phyloP scores from a whole-genome alignment of 805 yeast genomes.

The Phaffomyces thermotolerans region DNA sequence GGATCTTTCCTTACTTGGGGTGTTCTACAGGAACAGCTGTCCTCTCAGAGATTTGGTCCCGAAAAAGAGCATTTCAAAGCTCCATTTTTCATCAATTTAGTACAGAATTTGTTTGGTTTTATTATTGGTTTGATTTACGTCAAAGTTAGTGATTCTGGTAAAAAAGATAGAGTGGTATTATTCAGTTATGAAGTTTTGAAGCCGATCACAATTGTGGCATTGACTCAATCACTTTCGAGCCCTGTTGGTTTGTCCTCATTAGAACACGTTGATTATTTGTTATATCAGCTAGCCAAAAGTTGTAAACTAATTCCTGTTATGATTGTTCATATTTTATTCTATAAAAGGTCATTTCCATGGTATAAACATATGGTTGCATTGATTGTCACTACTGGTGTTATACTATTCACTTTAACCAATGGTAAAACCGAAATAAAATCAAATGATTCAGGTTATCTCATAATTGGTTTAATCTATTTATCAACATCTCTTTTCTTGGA shows the following conservation, averaged over 20 bases:
- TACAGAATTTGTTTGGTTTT: conserved; percentile 71
- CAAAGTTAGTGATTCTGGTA: conserved; percentile 15
- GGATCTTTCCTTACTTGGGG: conserved; percentile 90
- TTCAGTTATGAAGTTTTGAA: conserved; percentile 14
- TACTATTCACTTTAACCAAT: conserved; percentile 59
- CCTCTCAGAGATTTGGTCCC: conserved; percentile 63
- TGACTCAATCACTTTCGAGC: conserved; percentile 70
- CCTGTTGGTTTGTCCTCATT: conserved; percentile 79
- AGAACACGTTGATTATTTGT: conserved; percentile 77
- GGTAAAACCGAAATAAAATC: conserved; percentile 25
- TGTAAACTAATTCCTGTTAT: conserved; percentile 95
- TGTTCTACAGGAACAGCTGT: conserved; percentile 79
- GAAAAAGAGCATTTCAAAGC: conserved; percentile 54
- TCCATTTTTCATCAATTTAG: conserved; percentile 68
- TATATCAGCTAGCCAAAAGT: conserved; percentile 80
- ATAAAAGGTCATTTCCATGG: conserved; percentile 61
- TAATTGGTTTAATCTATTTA: conserved; percentile 55
- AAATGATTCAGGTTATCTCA: conserved; percentile 34
- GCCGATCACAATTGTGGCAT: conserved; percentile 17
- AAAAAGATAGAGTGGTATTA: conserved; percentile 9
- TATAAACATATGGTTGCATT: conserved; percentile 75
- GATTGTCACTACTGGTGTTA: conserved; percentile 78
- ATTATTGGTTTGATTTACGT: conserved; percentile 60
- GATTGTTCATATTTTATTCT: conserved; percentile 67
- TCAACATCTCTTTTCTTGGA: conserved; percentile 65